Conservation (phyloP, 1,139 yeast genomes). For the Geotrichum fermentans region DNA sequence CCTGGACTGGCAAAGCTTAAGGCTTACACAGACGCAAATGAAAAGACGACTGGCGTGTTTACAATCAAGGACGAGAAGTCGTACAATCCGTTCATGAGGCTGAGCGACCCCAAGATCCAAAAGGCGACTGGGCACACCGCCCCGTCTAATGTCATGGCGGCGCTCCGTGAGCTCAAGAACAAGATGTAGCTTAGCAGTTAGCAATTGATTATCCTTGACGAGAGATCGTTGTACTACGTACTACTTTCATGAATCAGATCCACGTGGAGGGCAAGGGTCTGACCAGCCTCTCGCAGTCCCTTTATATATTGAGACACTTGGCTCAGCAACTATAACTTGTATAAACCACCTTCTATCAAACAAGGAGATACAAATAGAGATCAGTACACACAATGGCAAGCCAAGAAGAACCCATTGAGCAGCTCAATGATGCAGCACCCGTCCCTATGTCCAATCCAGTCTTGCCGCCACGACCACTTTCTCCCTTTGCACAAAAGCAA, state of each 20-base stretch:
- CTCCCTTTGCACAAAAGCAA: conserved; percentile 52
- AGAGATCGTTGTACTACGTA: too few species aligned
- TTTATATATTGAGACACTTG: too few species aligned
- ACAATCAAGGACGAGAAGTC: conserved; percentile 77
- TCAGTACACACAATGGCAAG: too few species aligned
- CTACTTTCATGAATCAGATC: neutral
- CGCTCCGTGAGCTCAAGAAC: conserved; percentile 68
- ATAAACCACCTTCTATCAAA: too few species aligned
- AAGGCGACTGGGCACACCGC: conserved; percentile 43
- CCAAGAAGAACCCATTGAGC: too few species aligned
- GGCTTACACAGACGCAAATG: conserved; percentile 49
- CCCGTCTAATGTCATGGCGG: conserved; percentile 56
- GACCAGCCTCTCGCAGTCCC: too few species aligned
- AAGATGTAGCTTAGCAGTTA: conserved; percentile 34
- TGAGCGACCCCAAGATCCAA: conserved; percentile 54
- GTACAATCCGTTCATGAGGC: conserved; percentile 87
- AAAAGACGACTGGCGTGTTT: conserved; percentile 75
- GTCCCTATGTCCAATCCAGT: too few species aligned
- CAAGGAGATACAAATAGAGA: too few species aligned
- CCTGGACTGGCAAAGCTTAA: conserved; percentile 52
- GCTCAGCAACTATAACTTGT: too few species aligned
- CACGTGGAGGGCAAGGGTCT: neutral
- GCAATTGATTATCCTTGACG: conserved; percentile 39
- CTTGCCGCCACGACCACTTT: conserved; percentile 65
- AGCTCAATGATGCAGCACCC: too few species aligned